Conservation (phyloP, 1,284 basidiomycete species). For the Agaricales sp. region DNA sequence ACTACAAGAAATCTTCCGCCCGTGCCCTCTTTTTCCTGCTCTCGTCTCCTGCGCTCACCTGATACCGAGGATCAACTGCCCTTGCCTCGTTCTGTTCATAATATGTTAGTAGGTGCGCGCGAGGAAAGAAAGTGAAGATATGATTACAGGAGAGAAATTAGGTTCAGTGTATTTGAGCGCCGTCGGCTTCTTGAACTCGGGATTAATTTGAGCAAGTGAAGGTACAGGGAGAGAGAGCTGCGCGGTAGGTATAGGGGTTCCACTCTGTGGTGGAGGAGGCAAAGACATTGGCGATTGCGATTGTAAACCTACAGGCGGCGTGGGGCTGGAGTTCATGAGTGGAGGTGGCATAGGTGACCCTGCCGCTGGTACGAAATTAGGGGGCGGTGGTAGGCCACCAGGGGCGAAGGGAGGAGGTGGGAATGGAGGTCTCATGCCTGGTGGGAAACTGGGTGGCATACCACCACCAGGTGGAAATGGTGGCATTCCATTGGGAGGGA, state of each 20-base stretch:
- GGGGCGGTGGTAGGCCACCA: constrained; percentile 16
- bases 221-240: constrained; percentile 48
- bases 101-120: not conserved
- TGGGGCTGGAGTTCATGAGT: constrained; percentile 11
- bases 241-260: constrained; percentile 18
- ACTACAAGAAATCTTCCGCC: not conserved
- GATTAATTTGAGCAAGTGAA: constrained; percentile 50
- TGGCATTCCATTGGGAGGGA: constrained; percentile 5
- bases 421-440: constrained; percentile 21
- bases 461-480: constrained; percentile 26
- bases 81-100: not conserved
- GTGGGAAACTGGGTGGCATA: not conserved
- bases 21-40: not conserved
- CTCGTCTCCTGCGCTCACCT: not conserved
- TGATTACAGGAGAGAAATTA: constrained; percentile 65
- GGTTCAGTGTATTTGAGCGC: constrained; percentile 67
- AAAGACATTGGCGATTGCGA: constrained; percentile 5
- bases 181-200: constrained; percentile 68
- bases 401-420: constrained; percentile 13
- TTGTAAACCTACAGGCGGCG: constrained; percentile 15
- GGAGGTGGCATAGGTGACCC: constrained; percentile 16
- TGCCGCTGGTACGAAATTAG: constrained; percentile 23
- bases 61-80: not conserved
- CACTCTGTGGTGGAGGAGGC: constrained; percentile 13
- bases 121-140: constrained; percentile 3